phyloP scores from a whole-genome alignment of 192 early-diverging fungal genomes.

The Linnemannia hyalina region DNA sequence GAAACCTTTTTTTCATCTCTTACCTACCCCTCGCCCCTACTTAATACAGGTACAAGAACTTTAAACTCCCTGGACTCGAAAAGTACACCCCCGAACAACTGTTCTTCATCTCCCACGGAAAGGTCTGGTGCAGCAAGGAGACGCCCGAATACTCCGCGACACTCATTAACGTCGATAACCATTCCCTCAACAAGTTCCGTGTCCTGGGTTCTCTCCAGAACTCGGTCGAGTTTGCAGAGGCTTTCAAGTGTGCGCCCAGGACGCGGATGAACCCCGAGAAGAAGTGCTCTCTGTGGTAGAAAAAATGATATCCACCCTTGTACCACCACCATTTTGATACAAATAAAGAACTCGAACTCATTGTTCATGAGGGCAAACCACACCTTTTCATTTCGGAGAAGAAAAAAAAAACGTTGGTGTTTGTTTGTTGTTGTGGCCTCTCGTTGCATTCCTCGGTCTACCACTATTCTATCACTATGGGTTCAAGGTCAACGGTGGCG shows the following conservation, averaged over 20 bases:
- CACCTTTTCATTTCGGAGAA: no score
- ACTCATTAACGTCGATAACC: conserved; percentile 65
- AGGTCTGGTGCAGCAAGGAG: conserved; percentile 69
- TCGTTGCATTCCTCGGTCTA: no score
- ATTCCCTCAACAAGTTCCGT: conserved; percentile 71
- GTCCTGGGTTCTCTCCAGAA: conserved; percentile 76
- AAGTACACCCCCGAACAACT: conserved; percentile 65
- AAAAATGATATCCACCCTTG: not conserved
- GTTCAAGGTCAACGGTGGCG: no score
- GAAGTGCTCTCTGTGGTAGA: conserved; percentile 58
- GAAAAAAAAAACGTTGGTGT: no score
- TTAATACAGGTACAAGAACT: conserved; percentile 25
- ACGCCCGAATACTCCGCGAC: conserved; percentile 18
- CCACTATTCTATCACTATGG: no score
- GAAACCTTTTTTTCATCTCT: no score
- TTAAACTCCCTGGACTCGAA: conserved; percentile 60
- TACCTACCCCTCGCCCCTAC: no score
- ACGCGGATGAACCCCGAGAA: conserved; percentile 73
- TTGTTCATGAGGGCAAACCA: no score
- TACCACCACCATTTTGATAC: no score
- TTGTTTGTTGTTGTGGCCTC: no score
- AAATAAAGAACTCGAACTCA: no score
- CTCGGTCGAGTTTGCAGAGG: conserved; percentile 70
- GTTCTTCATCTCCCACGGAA: conserved; percentile 73
- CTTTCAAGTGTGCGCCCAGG: conserved; percentile 69